Evolutionary conservation across 768 basidiomycete species (phyloP).

Genomic region (Leccinum subtestaceum): DNA sequence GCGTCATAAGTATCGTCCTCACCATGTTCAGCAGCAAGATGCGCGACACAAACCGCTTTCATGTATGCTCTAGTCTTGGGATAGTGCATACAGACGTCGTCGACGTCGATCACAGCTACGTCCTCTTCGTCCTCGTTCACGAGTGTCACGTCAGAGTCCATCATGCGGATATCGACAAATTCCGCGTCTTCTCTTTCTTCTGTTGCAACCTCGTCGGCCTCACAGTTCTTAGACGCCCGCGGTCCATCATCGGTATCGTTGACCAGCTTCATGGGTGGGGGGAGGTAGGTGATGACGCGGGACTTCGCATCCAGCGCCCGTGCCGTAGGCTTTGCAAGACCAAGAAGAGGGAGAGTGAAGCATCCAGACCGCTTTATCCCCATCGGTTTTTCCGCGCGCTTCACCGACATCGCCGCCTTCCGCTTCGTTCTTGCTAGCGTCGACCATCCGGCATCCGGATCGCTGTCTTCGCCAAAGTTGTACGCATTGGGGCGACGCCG

Average conservation of each 20-base stretch:
- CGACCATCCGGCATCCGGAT: slow-evolving; percentile 23
- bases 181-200: neutral
- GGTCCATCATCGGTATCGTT: neutral
- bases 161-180: slow-evolving; percentile 1
- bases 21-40: neutral
- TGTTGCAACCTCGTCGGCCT: neutral
- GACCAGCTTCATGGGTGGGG: slow-evolving; percentile 17
- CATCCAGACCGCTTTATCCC: slow-evolving; percentile 18
- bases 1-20: neutral
- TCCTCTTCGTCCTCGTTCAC: slow-evolving; percentile 24
- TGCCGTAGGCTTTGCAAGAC: neutral
- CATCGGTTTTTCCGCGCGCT: neutral
- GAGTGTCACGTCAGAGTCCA: slow-evolving; percentile 30
- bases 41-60: slow-evolving; percentile 24
- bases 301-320: neutral
- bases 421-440: slow-evolving; percentile 4
- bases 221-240: neutral
- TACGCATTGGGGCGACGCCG: slow-evolving; percentile 15
- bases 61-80: slow-evolving; percentile 14
- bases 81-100: slow-evolving; percentile 21
- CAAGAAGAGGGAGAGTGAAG: slow-evolving; percentile 21
- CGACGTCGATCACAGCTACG: slow-evolving; percentile 12
- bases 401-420: slow-evolving; percentile 1
- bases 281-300: slow-evolving; percentile 31
- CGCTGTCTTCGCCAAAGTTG: slow-evolving; percentile 16